A percentile compares a stretch with the other conserved stretches of the same genome.
phyloP scores from a whole-genome alignment of 441 rosid species.

The Eruca vesicaria region DNA sequence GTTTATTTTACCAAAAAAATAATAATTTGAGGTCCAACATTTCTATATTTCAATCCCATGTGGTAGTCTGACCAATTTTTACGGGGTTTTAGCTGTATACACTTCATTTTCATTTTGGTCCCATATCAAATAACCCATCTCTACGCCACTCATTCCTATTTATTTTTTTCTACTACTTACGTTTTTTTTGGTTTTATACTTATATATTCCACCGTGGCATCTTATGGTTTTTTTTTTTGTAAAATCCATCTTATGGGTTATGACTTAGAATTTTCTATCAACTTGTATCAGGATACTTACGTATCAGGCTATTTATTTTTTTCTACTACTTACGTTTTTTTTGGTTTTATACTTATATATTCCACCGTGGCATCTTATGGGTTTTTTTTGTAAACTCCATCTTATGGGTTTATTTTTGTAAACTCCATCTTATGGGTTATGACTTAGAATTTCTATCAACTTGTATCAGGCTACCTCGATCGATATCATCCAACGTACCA shows the following conservation, averaged over 20 bases:
- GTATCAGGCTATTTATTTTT: neutral
- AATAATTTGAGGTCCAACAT: conserved; percentile 8
- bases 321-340: neutral
- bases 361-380: conserved; percentile 19
- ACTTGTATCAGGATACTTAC: conserved; percentile 24
- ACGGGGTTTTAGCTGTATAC: conserved; percentile 14
- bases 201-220: conserved; percentile 15
- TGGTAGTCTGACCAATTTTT: conserved; percentile 21
- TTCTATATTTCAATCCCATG: conserved; percentile 9
- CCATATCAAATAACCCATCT: conserved; percentile 16
- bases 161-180: neutral
- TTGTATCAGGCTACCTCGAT: conserved; percentile 20
- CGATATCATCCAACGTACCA: neutral
- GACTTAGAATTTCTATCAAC: conserved; percentile 21
- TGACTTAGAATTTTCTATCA: conserved; percentile 16
- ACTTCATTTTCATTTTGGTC: conserved; percentile 12
- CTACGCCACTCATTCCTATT: conserved; percentile 8
- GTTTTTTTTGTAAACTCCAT: conserved; percentile 10
- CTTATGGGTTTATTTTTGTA: neutral
- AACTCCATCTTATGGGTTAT: conserved; percentile 1
- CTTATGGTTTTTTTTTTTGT: no score
- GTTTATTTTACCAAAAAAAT: no score
- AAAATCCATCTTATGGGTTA: conserved; percentile 1
- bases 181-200: no score
- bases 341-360: no score